Percentiles rank a stretch among this genome's conserved stretches.
Evolutionary conservation across 164 flowering plant species (phyloP).

Genomic region (Malania oleifera): DNA sequence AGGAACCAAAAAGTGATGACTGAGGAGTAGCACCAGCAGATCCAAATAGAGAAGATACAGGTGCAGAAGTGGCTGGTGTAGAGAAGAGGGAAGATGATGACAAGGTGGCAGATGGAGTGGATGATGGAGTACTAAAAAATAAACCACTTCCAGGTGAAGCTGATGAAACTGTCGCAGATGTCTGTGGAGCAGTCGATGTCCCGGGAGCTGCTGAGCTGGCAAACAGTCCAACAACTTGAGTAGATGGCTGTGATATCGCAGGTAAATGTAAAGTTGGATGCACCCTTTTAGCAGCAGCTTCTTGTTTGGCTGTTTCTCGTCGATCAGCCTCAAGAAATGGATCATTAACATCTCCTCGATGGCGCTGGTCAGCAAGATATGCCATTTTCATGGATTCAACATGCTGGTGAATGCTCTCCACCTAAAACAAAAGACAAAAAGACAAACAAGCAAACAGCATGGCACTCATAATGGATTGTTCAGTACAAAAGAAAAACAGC

Average conservation of each 20-base stretch:
- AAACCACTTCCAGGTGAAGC: constrained; percentile 63
- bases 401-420: constrained; percentile 90
- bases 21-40: constrained; percentile 57
- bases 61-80: constrained; percentile 58
- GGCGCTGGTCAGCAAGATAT: constrained; percentile 90
- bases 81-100: constrained; percentile 53
- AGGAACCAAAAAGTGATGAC: constrained; percentile 46
- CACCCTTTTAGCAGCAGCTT: constrained; percentile 88
- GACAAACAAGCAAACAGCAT: no score
- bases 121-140: constrained; percentile 53
- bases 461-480: neutral
- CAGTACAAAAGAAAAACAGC: neutral
- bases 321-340: constrained; percentile 98
- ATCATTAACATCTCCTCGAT: constrained; percentile 70
- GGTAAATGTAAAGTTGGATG: constrained; percentile 92
- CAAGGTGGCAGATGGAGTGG: constrained; percentile 43
- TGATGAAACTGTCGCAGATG: constrained; percentile 35
- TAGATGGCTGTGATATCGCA: constrained; percentile 54
- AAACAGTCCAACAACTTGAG: constrained; percentile 68
- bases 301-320: constrained; percentile 82
- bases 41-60: constrained; percentile 48
- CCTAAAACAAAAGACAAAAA: constrained; percentile 39
- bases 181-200: constrained; percentile 36
- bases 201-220: constrained; percentile 52
- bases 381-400: constrained; percentile 94